These are phyloP conservation scores for Paraphaeosphaeria sporulosa DNA, from an alignment of 2,329 filamentous ascomycete species.

Conservation along the genomic window DNA sequence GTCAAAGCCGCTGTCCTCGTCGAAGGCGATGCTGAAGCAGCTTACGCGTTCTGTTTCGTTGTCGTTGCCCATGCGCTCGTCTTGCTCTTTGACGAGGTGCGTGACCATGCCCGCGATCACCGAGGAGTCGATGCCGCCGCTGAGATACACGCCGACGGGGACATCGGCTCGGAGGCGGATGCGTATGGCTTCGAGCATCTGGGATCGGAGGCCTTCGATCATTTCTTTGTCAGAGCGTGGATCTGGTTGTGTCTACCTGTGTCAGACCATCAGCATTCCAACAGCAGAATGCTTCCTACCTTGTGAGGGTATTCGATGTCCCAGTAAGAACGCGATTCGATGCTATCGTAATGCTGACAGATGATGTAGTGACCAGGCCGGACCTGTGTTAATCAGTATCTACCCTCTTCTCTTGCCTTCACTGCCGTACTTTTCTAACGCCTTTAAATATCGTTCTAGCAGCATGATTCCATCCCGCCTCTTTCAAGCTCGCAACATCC, in stretches of 20 bases:
- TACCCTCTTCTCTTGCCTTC: constrained; percentile 22
- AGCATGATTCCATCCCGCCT: constrained; percentile 54
- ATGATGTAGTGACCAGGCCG: constrained; percentile 45
- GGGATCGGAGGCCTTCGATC: constrained; percentile 58
- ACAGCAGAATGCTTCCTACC: background rate
- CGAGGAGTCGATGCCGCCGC: constrained; percentile 66
- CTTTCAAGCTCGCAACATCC: constrained; percentile 57
- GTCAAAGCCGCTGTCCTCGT: constrained; percentile 58
- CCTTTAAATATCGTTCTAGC: constrained; percentile 59
- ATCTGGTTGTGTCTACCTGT: constrained; percentile 47
- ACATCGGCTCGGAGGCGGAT: constrained; percentile 65
- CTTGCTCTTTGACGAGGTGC: constrained; percentile 58
- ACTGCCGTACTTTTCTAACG: constrained; percentile 56
- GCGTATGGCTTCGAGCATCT: constrained; percentile 60
- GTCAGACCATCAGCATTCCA: background rate
- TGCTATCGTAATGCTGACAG: constrained; percentile 42
- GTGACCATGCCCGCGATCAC: constrained; percentile 64
- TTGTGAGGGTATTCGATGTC: constrained; percentile 61
- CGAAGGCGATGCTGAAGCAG: constrained; percentile 62
- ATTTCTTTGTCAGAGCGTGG: constrained; percentile 58
- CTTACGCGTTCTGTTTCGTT: constrained; percentile 43
- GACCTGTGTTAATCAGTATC: constrained; percentile 31
- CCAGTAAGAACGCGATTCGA: constrained; percentile 59
- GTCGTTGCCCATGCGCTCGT: constrained; percentile 55
- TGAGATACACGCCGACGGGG: constrained; percentile 64